phyloP scores from a whole-genome alignment of 768 basidiomycete genomes.

The Fomitopsis pulvina region DNA sequence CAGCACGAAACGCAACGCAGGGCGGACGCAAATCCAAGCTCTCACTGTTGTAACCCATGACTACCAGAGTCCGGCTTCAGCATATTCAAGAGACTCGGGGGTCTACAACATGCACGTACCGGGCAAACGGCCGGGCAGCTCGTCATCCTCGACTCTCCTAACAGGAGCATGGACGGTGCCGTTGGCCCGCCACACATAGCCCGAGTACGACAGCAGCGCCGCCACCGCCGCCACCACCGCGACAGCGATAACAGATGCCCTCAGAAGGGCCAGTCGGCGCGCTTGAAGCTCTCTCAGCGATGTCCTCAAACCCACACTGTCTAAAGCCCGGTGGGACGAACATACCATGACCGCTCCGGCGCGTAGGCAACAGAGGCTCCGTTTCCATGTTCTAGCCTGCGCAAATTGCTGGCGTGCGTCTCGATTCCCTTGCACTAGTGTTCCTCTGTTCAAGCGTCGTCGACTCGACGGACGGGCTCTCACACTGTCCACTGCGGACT shows the following conservation, averaged over 20 bases:
- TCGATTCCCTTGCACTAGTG: no score
- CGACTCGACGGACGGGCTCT: no score
- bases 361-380: background rate
- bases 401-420: no score
- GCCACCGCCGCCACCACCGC: background rate
- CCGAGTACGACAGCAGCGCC: background rate
- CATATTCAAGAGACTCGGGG: no score
- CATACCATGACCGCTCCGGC: background rate
- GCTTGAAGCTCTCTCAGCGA: background rate
- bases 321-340: background rate
- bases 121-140: conserved; percentile 7
- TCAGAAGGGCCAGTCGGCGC: background rate
- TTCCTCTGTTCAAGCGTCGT: no score
- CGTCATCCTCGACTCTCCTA: background rate
- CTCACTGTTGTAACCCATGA: conserved; percentile 62
- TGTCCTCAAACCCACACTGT: no score
- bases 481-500: background rate
- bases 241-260: background rate
- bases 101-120: background rate
- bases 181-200: background rate
- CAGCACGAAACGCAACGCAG: background rate
- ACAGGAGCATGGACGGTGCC: background rate
- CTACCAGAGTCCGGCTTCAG: conserved; percentile 22
- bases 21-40: background rate
- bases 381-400: background rate